Evolutionary conservation across 2,329 filamentous ascomycete species (phyloP), one percentile per base, ranked within the genome.

Genomic region (Cladosporium austrohemisphaericum): DNA sequence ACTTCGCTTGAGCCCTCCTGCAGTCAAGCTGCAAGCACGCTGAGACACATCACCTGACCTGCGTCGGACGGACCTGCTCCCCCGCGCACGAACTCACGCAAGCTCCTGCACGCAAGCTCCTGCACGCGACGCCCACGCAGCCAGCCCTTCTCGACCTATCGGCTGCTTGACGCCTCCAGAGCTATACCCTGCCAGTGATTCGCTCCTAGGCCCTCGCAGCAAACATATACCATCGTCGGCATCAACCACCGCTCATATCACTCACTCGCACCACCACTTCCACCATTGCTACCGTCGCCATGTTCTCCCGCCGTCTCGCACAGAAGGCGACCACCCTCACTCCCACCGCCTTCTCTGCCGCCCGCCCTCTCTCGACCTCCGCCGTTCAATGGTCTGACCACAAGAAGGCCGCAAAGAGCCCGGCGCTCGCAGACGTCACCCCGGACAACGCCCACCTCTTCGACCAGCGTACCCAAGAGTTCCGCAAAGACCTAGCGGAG

Each of bases 351-450:
- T 13, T 28, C 11, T 40, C 44, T 11, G 29, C 52, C 20, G n/a
- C 52, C 26, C 57, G 57, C 47, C 47, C 55, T 37, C 54, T 60
- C 48, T 50, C 48, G 38, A 52, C 28, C 41, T 52, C 57, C 35
- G 18, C 26, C 26, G 38, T 31, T n/a, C 51, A 41, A 38, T 50
- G 50, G 28, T 14, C 35, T 8, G 8, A 35, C 6, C 29, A 16
- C 14, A n/a, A 31, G 14, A 36, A 43, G 50, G 25, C 25, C 43
- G 23, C 35, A 41, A 59, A 57, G 51, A 74, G 83, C 16, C 93
- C 93, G n/a, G 83, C 86, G 29, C 80, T 98, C 58, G 85, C 87
- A 67, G 91, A 98, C 71, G 83, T 98, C 75, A 85, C 77, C 37
- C 80, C 84, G 41, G 76, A 86, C 55, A 81, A 81, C 54, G 84